A percentile compares a stretch with the other conserved stretches of the same genome.
Conservation (phyloP, 1,139 yeast genomes). For the Yamadazyma membranifaciens region DNA sequence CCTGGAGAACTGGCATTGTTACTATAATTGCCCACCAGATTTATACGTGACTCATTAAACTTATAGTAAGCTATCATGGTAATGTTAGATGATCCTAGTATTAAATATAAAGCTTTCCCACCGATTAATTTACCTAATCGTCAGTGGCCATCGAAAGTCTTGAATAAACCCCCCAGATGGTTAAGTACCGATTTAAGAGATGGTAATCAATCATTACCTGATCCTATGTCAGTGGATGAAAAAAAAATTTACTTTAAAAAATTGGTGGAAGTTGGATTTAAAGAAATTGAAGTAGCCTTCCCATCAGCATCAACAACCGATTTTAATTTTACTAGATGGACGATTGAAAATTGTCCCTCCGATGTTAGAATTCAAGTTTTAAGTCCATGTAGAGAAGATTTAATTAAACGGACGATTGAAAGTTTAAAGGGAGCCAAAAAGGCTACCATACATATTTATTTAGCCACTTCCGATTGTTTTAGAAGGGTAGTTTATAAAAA, state of each 20-base stretch:
- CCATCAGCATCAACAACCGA: constrained; percentile 51
- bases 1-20: too few species aligned
- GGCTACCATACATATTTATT: constrained; percentile 47
- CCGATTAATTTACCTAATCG: constrained; percentile 39
- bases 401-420: constrained; percentile 45
- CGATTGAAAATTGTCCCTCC: constrained; percentile 46
- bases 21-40: too few species aligned
- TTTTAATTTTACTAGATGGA: constrained; percentile 48
- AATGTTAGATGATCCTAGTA: constrained; percentile 44
- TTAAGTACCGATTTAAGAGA: constrained; percentile 50
- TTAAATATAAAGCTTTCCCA: constrained; percentile 38
- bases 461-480: constrained; percentile 48
- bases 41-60: too few species aligned
- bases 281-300: constrained; percentile 49
- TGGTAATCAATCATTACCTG: constrained; percentile 50
- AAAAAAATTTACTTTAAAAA: constrained; percentile 47
- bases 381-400: constrained; percentile 46
- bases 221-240: constrained; percentile 47
- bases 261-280: constrained; percentile 45
- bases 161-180: constrained; percentile 48
- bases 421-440: constrained; percentile 46
- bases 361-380: constrained; percentile 49
- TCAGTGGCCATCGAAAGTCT: constrained; percentile 41
- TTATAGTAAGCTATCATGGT: constrained; percentile 1
- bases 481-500: constrained; percentile 47